Evolutionary conservation across 306 rosid species (phyloP).

Genomic region (Trifolium subterraneum): DNA sequence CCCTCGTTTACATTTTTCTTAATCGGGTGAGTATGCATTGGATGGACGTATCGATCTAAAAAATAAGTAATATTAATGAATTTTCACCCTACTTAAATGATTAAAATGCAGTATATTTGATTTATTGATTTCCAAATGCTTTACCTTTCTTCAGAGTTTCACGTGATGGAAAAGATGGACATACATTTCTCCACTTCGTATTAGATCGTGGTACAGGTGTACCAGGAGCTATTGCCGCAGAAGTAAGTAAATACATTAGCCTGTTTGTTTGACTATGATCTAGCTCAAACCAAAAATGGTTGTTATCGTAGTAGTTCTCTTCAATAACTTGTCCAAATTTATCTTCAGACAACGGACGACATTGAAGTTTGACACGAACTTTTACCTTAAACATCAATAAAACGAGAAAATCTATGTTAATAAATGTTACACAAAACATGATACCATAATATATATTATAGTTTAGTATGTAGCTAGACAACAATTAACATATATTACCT

Average conservation of each 20-base stretch:
- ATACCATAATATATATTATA: constrained; percentile 1
- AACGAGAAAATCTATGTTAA: constrained; percentile 2
- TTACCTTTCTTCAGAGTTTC: constrained; percentile 42
- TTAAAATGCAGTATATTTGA: constrained; percentile 31
- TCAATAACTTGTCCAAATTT: constrained; percentile 61
- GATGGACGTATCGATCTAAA: constrained; percentile 41
- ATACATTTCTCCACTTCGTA: constrained; percentile 38
- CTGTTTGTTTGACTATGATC: constrained; percentile 71
- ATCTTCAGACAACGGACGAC: constrained; percentile 70
- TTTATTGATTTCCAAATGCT: constrained; percentile 29
- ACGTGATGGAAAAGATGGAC: constrained; percentile 42
- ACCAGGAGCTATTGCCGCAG: constrained; percentile 53
- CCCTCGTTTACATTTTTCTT: constrained; percentile 45
- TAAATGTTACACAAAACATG: constrained; percentile 12
- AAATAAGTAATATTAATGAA: constrained; percentile 42
- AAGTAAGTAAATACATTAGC: constrained; percentile 54
- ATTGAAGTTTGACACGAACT: constrained; percentile 56
- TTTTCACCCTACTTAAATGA: constrained; percentile 33
- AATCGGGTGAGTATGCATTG: constrained; percentile 34
- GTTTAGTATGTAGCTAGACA: not conserved
- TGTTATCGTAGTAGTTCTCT: constrained; percentile 59
- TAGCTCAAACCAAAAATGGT: constrained; percentile 84
- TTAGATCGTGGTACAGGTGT: constrained; percentile 29
- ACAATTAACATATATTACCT: constrained; percentile 52
- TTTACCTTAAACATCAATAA: constrained; percentile 57